Percentiles rank a stretch among this genome's conserved stretches.
phyloP scores from a whole-genome alignment of 2,329 filamentous ascomycete genomes.

The Fusarium sp. region DNA sequence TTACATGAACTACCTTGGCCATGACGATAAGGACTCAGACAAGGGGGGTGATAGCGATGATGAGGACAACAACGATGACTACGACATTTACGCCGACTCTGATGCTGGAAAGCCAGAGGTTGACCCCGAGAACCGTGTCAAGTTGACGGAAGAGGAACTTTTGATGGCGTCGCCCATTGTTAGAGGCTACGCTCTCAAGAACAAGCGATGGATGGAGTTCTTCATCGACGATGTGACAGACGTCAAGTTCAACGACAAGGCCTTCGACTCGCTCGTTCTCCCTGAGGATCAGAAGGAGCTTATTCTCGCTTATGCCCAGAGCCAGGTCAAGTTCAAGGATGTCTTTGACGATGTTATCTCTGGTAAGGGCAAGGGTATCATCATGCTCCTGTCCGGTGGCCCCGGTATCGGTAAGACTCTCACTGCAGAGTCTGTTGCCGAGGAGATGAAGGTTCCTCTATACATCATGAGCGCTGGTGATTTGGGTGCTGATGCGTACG shows the following conservation, averaged over 20 bases:
- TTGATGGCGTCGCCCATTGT: conserved; percentile 56
- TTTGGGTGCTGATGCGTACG: conserved; percentile 73
- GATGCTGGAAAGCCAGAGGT: neutral
- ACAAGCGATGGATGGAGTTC: conserved; percentile 63
- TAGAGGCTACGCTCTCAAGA: conserved; percentile 62
- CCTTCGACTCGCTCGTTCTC: conserved; percentile 63
- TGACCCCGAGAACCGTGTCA: conserved; percentile 31
- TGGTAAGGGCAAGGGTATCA: conserved; percentile 64
- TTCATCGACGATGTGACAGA: conserved; percentile 59
- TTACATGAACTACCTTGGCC: conserved; percentile 23
- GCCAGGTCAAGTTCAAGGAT: conserved; percentile 56
- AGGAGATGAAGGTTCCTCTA: conserved; percentile 61
- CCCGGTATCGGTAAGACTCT: conserved; percentile 64
- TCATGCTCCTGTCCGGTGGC: conserved; percentile 61
- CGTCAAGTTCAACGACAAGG: conserved; percentile 61
- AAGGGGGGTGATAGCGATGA: conserved; percentile 2
- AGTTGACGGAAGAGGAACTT: conserved; percentile 55
- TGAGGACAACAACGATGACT: conserved; percentile 5
- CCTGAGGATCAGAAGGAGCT: conserved; percentile 63
- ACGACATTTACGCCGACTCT: neutral
- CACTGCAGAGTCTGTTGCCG: conserved; percentile 63
- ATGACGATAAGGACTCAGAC: neutral
- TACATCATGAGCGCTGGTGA: conserved; percentile 73
- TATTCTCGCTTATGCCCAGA: conserved; percentile 62
- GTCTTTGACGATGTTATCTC: conserved; percentile 65